Evolutionary conservation across 805 yeast genomes (phyloP), one percentile per base, ranked within the genome.

Genomic region (Starmera quercuum): DNA sequence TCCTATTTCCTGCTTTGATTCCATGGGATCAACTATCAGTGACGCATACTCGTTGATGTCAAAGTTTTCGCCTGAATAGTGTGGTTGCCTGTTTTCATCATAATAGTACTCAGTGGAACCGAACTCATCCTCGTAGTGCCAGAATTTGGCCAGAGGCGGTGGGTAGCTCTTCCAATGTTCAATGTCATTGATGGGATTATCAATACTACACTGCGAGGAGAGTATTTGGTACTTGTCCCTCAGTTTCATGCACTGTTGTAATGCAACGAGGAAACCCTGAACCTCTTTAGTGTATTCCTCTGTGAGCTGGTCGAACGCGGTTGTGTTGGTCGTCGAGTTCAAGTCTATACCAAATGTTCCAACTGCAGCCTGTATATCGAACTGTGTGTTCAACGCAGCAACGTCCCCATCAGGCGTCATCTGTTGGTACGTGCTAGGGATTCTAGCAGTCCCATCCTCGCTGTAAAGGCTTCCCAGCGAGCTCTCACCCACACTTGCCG

Each of bases 161-260:
- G 97, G 97, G 53, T 85, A 87, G 21, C 85, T 73, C n/a, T 57
- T 56, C 96, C 96, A 87, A 5, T 62, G 53, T 25, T 56, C 58
- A n/a, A n/a, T n/a, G 17, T 26, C 22, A 56, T 87, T 81, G 47
- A 84, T 78, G 4, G 95, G 94, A 55, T 90, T 87, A 35, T 74
- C 75, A 26, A 53, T 44, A 26, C 75, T 78, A 40, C 77, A 66
- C 57, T 88, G 97, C 19, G 71, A 40, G 1, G 95, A 83, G 3
- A 71, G 40, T 3, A 49, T 45, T 49, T 78, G 70, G 56, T 86
- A 88, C 45, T 73, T 74, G 44, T 73, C 79, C 44, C 97, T 71
- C 34, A 79, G 47, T 9, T 68, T 70, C 32, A 80, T 27, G 10
- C 51, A 28, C 8, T 33, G 19, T 1, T 34, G 34, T 22, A 59